These are phyloP conservation scores for Metschnikowia henanensis DNA, from an alignment of 805 yeast genomes.

Conservation along the genomic window DNA sequence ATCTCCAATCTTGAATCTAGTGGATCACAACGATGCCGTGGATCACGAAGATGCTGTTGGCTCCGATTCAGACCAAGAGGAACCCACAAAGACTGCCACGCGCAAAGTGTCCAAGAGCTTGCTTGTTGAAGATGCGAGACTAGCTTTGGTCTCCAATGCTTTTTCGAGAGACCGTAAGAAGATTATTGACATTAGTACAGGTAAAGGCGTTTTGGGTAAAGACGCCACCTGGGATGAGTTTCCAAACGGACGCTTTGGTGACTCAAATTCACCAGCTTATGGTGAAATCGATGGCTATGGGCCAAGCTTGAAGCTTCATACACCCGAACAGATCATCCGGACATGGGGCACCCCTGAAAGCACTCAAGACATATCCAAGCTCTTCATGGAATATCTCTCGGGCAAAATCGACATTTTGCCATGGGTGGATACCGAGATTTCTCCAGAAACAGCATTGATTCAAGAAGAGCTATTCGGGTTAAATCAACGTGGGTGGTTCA, in stretches of 20 bases:
- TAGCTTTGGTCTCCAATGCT: conserved; percentile 27
- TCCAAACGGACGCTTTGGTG: conserved; percentile 95
- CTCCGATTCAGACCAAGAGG: conserved; percentile 39
- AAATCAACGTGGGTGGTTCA: conserved; percentile 73
- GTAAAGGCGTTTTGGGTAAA: conserved; percentile 80
- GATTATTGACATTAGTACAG: conserved; percentile 75
- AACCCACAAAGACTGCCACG: conserved; percentile 17
- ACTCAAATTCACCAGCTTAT: conserved; percentile 92
- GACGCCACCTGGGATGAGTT: conserved; percentile 98
- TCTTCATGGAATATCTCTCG: conserved; percentile 72
- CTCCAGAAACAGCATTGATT: conserved; percentile 88
- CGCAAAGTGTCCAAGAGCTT: conserved; percentile 27
- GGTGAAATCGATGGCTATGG: conserved; percentile 99
- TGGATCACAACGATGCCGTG: conserved; percentile 29
- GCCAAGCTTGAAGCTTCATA: conserved; percentile 76
- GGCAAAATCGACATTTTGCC: conserved; percentile 80
- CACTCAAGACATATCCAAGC: conserved; percentile 55
- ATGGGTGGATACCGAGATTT: conserved; percentile 85
- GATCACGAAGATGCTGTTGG: conserved; percentile 34
- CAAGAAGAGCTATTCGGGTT: conserved; percentile 86
- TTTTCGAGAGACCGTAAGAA: conserved; percentile 45
- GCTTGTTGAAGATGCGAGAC: conserved; percentile 32
- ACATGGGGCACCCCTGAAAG: conserved; percentile 81
- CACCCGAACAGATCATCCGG: conserved; percentile 59
- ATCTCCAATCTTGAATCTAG: conserved; percentile 49